Evolutionary conservation across 768 basidiomycete species (phyloP), one percentile per base, ranked within the genome.

Genomic region (Suillus tomentosus): DNA sequence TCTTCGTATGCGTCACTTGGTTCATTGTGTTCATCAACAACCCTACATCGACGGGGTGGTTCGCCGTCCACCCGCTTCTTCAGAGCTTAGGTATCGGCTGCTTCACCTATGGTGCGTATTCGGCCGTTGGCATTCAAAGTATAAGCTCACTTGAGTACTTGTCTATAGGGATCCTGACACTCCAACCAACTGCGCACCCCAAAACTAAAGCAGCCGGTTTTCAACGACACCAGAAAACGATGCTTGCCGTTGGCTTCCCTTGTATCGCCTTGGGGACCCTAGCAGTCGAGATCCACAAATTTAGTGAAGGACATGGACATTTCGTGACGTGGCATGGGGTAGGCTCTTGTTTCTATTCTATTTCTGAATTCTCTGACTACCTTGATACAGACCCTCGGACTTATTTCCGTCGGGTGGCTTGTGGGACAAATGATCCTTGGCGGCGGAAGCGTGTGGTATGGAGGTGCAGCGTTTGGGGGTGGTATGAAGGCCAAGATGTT

Each of bases 311-410:
- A 6, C 80, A 80, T 1, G 64, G 78, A 5, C 93, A 94, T 70
- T 89, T 91, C 65, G 82, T 81, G 5, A 84, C 86, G 10, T 91
- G 89, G 91, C 94, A 95, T 76, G 87, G 85, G 4, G 90, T 92
- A 72, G n/a, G 14, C 31, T 39, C 42, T 47, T 43, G 13, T 22
- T 13, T 8, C 1, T 58, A 27, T 51, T 31, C 17, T 53, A 31
- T 48, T 11, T 43, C 60, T 34, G n/a, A 22, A 31, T 19, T 50
- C 51, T 39, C 19, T 53, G 37, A 62, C 55, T 27, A 62, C 39
- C 1, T 34, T 63, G 24, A 13, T 11, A 22, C 68, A 91, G 88
- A 83, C 77, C 50, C 80, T 92, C 61, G 94, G 92, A 0, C 74
- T 90, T n/a, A 72, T 86, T 43, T 77, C 81, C n/a, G 72, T 89